Evolutionary conservation across 2,329 filamentous ascomycete species (phyloP).

Genomic region (Talaromyces amestolkiae): DNA sequence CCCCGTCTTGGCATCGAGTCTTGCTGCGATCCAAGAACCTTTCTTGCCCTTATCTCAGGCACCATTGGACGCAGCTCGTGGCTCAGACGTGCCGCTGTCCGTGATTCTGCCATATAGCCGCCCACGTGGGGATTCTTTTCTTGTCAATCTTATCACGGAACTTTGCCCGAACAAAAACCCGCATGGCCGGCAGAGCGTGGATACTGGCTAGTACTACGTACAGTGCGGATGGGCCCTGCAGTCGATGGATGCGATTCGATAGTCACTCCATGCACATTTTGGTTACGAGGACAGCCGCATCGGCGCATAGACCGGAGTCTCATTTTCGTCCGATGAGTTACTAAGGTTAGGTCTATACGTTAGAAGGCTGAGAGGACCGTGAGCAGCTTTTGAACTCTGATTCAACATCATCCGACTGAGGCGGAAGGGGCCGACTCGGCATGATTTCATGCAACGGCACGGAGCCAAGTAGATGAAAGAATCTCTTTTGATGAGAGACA

Average conservation of each 20-base stretch:
- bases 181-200: background rate
- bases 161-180: background rate
- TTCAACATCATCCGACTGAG: background rate
- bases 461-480: background rate
- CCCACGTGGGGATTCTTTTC: background rate
- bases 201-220: background rate
- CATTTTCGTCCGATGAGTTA: background rate
- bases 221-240: background rate
- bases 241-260: background rate
- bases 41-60: background rate
- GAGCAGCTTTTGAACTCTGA: background rate
- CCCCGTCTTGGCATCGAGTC: background rate
- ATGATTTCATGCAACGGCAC: background rate
- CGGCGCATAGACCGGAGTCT: background rate
- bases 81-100: background rate
- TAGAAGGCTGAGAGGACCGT: background rate
- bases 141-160: background rate
- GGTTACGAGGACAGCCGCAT: background rate
- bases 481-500: background rate
- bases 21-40: background rate
- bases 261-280: background rate
- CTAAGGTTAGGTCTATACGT: background rate
- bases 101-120: background rate
- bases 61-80: constrained; percentile 1
- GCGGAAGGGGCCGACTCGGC: background rate